Evolutionary conservation across 2,329 filamentous ascomycete species (phyloP).

Genomic region (Aspergillus puulaauensis): DNA sequence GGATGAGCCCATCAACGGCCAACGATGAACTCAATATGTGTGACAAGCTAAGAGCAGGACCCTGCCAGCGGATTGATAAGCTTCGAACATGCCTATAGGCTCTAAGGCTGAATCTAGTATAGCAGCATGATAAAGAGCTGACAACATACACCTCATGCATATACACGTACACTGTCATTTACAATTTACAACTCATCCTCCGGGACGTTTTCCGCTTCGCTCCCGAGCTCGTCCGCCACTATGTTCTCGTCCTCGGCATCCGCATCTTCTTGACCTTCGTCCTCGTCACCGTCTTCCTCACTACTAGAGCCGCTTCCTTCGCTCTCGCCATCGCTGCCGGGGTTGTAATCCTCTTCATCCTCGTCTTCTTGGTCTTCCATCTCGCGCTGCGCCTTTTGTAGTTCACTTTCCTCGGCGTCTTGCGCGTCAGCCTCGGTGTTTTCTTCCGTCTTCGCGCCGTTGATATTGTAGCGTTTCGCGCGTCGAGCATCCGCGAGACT

Average conservation of each 20-base stretch:
- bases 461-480: conserved; percentile 60
- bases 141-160: background rate
- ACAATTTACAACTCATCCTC: conserved; percentile 25
- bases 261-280: conserved; percentile 27
- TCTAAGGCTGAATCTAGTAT: background rate
- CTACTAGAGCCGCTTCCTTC: conserved; percentile 47
- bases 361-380: conserved; percentile 51
- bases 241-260: conserved; percentile 35
- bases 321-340: conserved; percentile 49
- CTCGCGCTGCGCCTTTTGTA: conserved; percentile 58
- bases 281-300: conserved; percentile 39
- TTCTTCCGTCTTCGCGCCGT: conserved; percentile 36
- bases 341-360: conserved; percentile 53
- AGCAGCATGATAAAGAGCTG: background rate
- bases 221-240: conserved; percentile 44
- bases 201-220: conserved; percentile 44
- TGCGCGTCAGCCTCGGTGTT: conserved; percentile 23
- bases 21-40: background rate
- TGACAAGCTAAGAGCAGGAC: background rate
- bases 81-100: conserved; percentile 17
- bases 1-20: background rate
- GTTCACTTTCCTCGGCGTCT: conserved; percentile 53
- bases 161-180: conserved; percentile 4
- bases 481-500: conserved; percentile 60
- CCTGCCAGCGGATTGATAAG: conserved; percentile 17